Percentiles rank a stretch among this genome's conserved stretches.
These are phyloP conservation scores for Suhomyces atakaporum DNA, from an alignment of 1,139 yeast species.

Conservation along the genomic window DNA sequence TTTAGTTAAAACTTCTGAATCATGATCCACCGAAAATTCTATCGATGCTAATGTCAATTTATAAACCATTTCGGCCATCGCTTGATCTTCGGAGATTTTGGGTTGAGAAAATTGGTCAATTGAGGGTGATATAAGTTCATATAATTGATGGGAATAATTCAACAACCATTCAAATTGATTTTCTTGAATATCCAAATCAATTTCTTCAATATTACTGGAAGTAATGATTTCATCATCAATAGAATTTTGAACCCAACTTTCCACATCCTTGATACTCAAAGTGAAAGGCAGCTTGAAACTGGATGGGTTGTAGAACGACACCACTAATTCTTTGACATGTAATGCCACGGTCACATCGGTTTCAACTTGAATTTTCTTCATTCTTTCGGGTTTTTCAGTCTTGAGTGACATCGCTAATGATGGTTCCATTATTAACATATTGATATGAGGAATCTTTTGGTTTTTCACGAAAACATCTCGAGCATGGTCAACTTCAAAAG, in stretches of 20 bases:
- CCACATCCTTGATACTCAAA: constrained; percentile 31
- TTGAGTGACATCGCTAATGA: constrained; percentile 35
- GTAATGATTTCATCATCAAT: constrained; percentile 25
- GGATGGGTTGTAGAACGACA: constrained; percentile 27
- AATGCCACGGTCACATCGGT: constrained; percentile 28
- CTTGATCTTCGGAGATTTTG: constrained; percentile 19
- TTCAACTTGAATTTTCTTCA: constrained; percentile 4
- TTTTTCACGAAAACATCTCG: constrained; percentile 20
- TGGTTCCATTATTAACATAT: constrained; percentile 36
- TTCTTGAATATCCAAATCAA: constrained; percentile 36
- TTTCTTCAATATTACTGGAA: constrained; percentile 36
- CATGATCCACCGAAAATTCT: constrained; percentile 64
- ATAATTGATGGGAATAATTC: constrained; percentile 25
- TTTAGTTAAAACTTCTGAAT: constrained; percentile 85
- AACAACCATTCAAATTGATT: constrained; percentile 42
- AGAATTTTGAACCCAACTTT: constrained; percentile 45
- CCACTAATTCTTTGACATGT: constrained; percentile 32
- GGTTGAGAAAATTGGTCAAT: constrained; percentile 21
- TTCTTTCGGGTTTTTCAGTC: constrained; percentile 10
- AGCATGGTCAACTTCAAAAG: constrained; percentile 21
- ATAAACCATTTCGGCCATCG: constrained; percentile 49
- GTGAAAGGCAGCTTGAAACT: constrained; percentile 26
- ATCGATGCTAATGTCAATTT: constrained; percentile 65
- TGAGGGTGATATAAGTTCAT: constrained; percentile 24
- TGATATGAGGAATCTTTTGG: constrained; percentile 25